Conservation (phyloP, 306 rosid species). For the Gleditsia sinensis region DNA sequence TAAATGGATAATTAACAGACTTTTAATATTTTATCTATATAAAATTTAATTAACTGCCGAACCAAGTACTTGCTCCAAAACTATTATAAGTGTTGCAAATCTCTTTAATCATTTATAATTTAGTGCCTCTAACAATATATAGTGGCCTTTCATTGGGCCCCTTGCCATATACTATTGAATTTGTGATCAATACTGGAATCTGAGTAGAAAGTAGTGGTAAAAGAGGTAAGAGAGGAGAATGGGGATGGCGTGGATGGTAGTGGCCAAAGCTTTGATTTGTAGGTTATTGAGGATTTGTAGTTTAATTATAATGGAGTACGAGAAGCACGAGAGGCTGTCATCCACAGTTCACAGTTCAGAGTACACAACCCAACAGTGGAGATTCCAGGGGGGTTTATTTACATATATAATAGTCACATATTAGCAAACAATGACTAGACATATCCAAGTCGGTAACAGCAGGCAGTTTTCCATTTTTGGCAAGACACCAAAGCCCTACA, state of each 20-base stretch:
- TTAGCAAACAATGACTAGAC: conserved; percentile 13
- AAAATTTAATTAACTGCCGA: too few relatives aligned
- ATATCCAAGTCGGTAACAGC: conserved; percentile 21
- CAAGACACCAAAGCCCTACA: conserved; percentile 26
- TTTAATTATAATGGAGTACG: conserved; percentile 10
- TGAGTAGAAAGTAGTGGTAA: too few relatives aligned
- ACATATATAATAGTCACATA: not conserved
- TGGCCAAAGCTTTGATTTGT: conserved; percentile 24
- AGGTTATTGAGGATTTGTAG: conserved; percentile 11
- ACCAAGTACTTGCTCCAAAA: too few relatives aligned
- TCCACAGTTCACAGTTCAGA: conserved; percentile 31
- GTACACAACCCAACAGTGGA: conserved; percentile 37
- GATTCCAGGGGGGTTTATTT: conserved; percentile 32
- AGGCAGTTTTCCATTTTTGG: conserved; percentile 32
- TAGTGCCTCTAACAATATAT: too few relatives aligned
- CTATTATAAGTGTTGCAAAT: too few relatives aligned
- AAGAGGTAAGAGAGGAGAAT: not conserved
- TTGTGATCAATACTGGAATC: too few relatives aligned
- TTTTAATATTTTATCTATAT: too few relatives aligned
- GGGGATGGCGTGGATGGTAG: not conserved
- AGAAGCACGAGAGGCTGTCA: conserved; percentile 41
- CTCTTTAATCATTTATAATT: too few relatives aligned
- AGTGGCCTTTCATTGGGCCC: too few relatives aligned
- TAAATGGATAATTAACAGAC: too few relatives aligned
- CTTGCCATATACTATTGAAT: too few relatives aligned